phyloP scores from a whole-genome alignment of 768 basidiomycete species.

The Lactifluus subvellereus region DNA sequence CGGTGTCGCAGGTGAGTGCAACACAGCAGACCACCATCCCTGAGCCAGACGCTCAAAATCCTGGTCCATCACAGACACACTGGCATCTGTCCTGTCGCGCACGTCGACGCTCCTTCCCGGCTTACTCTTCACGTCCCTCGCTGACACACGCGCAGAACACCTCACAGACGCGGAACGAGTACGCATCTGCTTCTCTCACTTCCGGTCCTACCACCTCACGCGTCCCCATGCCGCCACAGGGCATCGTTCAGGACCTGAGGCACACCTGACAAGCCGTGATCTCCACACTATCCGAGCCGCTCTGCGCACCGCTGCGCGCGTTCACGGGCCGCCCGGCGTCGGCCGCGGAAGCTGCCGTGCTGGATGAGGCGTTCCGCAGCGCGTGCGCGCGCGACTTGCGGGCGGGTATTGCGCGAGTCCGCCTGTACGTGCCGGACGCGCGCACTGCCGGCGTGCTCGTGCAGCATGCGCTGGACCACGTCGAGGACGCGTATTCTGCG shows the following conservation, averaged over 20 bases:
- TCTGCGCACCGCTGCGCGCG: conserved; percentile 52
- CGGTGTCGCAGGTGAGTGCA: conserved; percentile 52
- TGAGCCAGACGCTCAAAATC: too few species aligned
- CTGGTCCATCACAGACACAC: conserved; percentile 37
- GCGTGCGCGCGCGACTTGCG: conserved; percentile 52
- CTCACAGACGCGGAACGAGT: conserved; percentile 72
- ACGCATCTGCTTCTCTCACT: conserved; percentile 23
- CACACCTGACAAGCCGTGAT: conserved; percentile 83
- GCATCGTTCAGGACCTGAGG: conserved; percentile 82
- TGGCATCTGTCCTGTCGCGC: conserved; percentile 53
- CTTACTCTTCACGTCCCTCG: conserved; percentile 63
- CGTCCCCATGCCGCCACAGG: conserved; percentile 38
- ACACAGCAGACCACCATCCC: neutral
- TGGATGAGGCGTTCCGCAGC: conserved; percentile 51
- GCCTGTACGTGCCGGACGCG: conserved; percentile 76
- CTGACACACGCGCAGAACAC: conserved; percentile 57
- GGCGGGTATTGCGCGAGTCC: conserved; percentile 49
- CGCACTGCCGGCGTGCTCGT: conserved; percentile 74
- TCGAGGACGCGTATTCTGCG: conserved; percentile 66
- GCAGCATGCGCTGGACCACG: conserved; percentile 65
- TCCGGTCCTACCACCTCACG: neutral
- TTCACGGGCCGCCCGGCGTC: conserved; percentile 59
- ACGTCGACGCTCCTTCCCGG: conserved; percentile 60
- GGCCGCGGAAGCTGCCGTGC: conserved; percentile 43
- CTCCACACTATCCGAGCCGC: conserved; percentile 46